Evolutionary conservation across 345 rosid species (phyloP).

Genomic region (sweet orange (Citrus sinensis)): DVS_A1.0 CM039164.1:962001-962500

Average conservation of each 20-base stretch:
- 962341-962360: background rate
- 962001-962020: background rate
- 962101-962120: no score
- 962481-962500: conserved; percentile 53
- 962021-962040: background rate
- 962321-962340: background rate
- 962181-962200: background rate
- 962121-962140: background rate
- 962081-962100: background rate
- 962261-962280: background rate
- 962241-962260: background rate
- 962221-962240: background rate
- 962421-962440: background rate
- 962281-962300: background rate
- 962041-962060: background rate
- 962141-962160: background rate
- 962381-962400: background rate
- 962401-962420: background rate
- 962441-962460: background rate
- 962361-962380: background rate
- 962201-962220: background rate
- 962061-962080: background rate
- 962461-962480: conserved; percentile 12
- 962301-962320: background rate
- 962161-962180: background rate